Evolutionary conservation across 2,329 filamentous ascomycete genomes (phyloP), one percentile per base, ranked within the genome.

Genomic region (Nigrograna mackinnonii): DNA sequence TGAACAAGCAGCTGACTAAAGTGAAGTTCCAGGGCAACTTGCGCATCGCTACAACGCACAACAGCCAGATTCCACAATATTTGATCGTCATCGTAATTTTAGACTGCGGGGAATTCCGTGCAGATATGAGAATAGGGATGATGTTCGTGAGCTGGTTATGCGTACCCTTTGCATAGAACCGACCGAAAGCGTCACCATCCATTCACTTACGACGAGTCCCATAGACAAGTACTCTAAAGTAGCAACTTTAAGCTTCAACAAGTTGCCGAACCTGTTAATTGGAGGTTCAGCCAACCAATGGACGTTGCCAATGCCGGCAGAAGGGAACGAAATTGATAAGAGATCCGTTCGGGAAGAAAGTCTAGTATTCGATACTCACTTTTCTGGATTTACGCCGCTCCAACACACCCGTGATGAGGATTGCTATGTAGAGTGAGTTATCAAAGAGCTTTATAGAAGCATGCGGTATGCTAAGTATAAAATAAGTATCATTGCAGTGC

Each of bases 1-100:
- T n/a, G n/a, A n/a, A n/a, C n/a, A n/a, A n/a, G n/a, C n/a, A n/a
- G n/a, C n/a, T n/a, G n/a, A n/a, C n/a, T n/a, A n/a, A n/a, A n/a
- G n/a, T n/a, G n/a, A n/a, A n/a, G n/a, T n/a, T n/a, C n/a, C n/a
- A n/a, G n/a, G n/a, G n/a, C n/a, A n/a, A n/a, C n/a, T n/a, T n/a
- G n/a, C n/a, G n/a, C n/a, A n/a, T n/a, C n/a, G n/a, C n/a, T 35
- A 28, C 21, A 39, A 46, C 39, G 43, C 22, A 35, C 20, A 16
- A 24, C 46, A 35, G 49, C 50, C 21, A 48, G 49, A 22, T 48
- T 41, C 36, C 39, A 55, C 33, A 46, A 48, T 55, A 54, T n/a
- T n/a, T n/a, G n/a, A n/a, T n/a, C n/a, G n/a, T n/a, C n/a, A 55
- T 19, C 43, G 45, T 41, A 26, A 26, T 28, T 38, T 20, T 21